Percentiles rank a stretch among this genome's conserved stretches.
Conservation (phyloP, 768 basidiomycete species). For the Suillus hirtellus region DNA sequence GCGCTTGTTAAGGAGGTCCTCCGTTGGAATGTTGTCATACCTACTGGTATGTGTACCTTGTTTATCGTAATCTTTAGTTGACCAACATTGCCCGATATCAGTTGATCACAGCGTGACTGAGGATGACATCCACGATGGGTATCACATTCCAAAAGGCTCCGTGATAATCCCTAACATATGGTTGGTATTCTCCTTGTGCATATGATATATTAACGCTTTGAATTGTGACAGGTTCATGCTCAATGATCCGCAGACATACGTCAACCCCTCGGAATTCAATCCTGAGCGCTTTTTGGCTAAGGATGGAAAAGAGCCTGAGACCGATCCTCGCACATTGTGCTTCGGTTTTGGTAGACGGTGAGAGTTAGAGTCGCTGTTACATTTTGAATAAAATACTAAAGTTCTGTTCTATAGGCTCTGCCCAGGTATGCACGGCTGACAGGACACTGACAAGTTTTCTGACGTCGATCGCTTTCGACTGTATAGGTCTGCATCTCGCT, state of each 20-base stretch:
- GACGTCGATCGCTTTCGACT: not conserved
- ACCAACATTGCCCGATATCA: slow-evolving; percentile 22
- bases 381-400: not conserved
- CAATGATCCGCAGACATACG: slow-evolving; percentile 44
- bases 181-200: slow-evolving; percentile 19
- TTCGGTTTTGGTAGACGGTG: slow-evolving; percentile 35
- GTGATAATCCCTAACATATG: slow-evolving; percentile 24
- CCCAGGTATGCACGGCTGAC: slow-evolving; percentile 15
- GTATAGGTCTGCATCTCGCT: slow-evolving; percentile 29
- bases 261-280: slow-evolving; percentile 31
- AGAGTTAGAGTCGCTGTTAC: not conserved
- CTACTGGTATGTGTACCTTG: slow-evolving; percentile 16
- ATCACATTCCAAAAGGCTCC: slow-evolving; percentile 27
- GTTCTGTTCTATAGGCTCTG: slow-evolving; percentile 13
- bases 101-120: slow-evolving; percentile 19
- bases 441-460: not conserved
- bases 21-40: slow-evolving; percentile 24
- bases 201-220: not conserved
- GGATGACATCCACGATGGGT: slow-evolving; percentile 20
- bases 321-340: slow-evolving; percentile 18
- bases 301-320: slow-evolving; percentile 18
- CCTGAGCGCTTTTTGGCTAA: slow-evolving; percentile 35
- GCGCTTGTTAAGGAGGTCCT: slow-evolving; percentile 28
- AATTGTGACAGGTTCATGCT: slow-evolving; percentile 45
- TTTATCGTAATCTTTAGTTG: slow-evolving; percentile 44